Base-by-base conservation (phyloP, 2,329 filamentous ascomycete genomes). In the Stachybotrys elegans region DNA sequence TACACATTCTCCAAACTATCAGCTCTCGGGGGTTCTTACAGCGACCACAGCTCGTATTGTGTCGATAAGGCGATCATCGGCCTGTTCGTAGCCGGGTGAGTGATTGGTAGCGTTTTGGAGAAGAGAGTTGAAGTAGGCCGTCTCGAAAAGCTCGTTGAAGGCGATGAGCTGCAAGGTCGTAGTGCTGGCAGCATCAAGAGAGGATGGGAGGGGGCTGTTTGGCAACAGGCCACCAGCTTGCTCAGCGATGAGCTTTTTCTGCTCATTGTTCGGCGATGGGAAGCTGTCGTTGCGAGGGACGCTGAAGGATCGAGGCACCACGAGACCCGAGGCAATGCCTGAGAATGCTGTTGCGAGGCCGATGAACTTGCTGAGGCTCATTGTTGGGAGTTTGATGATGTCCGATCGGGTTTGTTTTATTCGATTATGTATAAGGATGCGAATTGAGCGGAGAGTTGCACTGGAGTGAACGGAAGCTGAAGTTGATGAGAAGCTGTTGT, bases 131-230 rank as follows among this genome's bases (percentile, higher is more conserved):
- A 88, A 88, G 61, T 75, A 88, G 11, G 81, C 80, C 1, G 82
- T 79, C 61, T 88, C 85, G 51, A 84, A 85, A 14, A 85, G 64
- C 59, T 88, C 85, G 52, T 87, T 86, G 60, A 85, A 79, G 4
- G 81, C 79, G 44, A 88, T 81, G 29, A 87, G 70, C 53, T 84
- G 74, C 48, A 86, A 74, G 42, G 76, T 76, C 22, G 71, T 72
- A 20, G 78, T 64, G 20, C 75, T 76, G 16, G 72, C 69, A 3
- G 61, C 49, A 47, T 70, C 75, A 11, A 84, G 66, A 4, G 61
- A 64, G 1, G 69, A 55, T 2, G 81, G 79, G 3, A 75, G 71
- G 21, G 76, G 61, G 1, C 67, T 68, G 46, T 84, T 81, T 8
- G 83, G 77, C 0, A 87, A 71, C 11, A 71, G 78, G 17, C 84